Base-by-base conservation (phyloP, 2,329 filamentous ascomycete genomes). In the Mycosphaerella sp. region DNA sequence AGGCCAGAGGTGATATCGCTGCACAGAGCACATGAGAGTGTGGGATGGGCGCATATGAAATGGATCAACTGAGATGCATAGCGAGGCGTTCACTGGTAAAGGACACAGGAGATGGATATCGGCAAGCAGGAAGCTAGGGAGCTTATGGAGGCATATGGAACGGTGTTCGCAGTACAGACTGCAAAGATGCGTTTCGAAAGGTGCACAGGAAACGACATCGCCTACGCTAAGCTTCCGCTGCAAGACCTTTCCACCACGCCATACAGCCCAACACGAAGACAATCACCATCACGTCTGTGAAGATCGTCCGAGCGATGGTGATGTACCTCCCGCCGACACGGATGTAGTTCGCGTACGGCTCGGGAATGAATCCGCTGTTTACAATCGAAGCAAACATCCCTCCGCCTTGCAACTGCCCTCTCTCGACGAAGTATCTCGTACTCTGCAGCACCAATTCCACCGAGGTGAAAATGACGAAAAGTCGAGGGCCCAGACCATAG, bases 401-500 rank as follows among this genome's bases (percentile, higher is more conserved):
- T 21, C 73, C 70, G 2, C 79, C 79, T 54, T 79, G 79, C 41
- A 78, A 66, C 54, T 71, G 70, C 25, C 78, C 78, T 59, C 79
- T 80, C 61, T 89, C 85, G 45, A 88, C 64, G 59, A 89, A 81
- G 66, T 85, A 87, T 18, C 86, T 75, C 27, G 79, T 82, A 1
- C 81, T 85, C 57, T 91, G 80, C 56, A 91, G 73, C 47, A 87
- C 66, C 9, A 87, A 76, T 71, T 93, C 86, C 28, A 81, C 83
- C 0, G 86, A 88, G 5, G 86, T 84, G 65, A 91, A 93, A n/a
- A 86, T 77, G 73, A 83, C 88, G 69, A 91, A 89, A 69, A 89
- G 84, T 55, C 77, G 75, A 41, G 73, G 73, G 36, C 74, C 72
- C 32, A 67, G 62, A 42, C 70, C 68, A 13, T 69, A 66, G 27